A percentile compares a stretch with the other conserved stretches of the same genome.
Conservation (phyloP, 306 rosid species). For the Fagus crenata region DNA sequence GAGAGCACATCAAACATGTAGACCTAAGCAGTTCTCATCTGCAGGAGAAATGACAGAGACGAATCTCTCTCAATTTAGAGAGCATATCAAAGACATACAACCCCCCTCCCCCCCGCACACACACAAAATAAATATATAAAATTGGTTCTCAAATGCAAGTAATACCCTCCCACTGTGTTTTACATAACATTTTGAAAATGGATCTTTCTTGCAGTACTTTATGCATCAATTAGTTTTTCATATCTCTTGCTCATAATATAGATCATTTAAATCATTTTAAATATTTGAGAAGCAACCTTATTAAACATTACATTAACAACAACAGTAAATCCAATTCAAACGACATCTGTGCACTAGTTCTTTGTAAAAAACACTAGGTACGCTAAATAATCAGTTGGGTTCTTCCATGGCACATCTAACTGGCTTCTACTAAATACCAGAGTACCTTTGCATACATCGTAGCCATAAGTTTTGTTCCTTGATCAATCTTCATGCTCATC, state of each 20-base stretch:
- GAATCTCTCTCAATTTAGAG: neutral
- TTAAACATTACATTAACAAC: neutral
- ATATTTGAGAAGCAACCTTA: neutral
- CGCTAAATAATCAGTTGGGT: neutral
- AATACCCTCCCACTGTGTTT: too few species aligned
- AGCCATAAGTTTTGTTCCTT: conserved; percentile 28
- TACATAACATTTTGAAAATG: neutral
- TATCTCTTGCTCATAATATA: neutral
- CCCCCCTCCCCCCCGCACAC: too few species aligned
- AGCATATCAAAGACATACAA: too few species aligned
- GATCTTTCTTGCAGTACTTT: neutral
- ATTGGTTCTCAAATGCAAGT: too few species aligned
- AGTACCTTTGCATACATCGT: conserved; percentile 31
- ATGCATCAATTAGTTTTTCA: conserved; percentile 3
- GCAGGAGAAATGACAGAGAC: conserved; percentile 15
- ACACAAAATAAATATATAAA: too few species aligned
- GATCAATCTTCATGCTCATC: conserved; percentile 80
- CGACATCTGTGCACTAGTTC: neutral
- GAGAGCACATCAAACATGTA: conserved; percentile 14
- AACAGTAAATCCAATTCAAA: neutral
- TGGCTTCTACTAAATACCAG: conserved; percentile 20
- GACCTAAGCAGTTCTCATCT: conserved; percentile 10
- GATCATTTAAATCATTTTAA: neutral
- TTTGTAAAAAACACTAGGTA: neutral
- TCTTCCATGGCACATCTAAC: too few species aligned